A percentile compares a stretch with the other conserved stretches of the same genome.
phyloP scores from a whole-genome alignment of 495 filamentous ascomycete genomes.

The Annulohypoxylon nitens region DNA sequence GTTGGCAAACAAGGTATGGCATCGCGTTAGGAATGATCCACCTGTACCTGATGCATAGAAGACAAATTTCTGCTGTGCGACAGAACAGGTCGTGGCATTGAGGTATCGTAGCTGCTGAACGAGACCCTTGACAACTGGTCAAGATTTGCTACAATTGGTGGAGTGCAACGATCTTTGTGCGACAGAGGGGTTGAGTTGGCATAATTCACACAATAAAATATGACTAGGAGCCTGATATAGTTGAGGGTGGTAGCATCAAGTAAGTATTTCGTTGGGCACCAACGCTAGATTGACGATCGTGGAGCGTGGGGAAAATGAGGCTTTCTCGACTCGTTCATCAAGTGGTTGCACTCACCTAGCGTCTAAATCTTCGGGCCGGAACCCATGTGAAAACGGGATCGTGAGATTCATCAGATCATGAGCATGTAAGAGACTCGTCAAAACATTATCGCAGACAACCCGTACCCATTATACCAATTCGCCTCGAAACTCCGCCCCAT shows the following conservation, averaged over 20 bases:
- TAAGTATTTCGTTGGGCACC: constrained; percentile 42
- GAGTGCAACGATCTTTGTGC: constrained; percentile 30
- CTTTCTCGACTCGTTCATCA: constrained; percentile 31
- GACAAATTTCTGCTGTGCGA: constrained; percentile 42
- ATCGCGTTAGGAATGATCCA: constrained; percentile 30
- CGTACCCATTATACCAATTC: constrained; percentile 34
- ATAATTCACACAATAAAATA: constrained; percentile 28
- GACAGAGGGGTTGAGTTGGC: constrained; percentile 43
- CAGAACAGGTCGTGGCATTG: constrained; percentile 46
- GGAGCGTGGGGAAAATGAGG: constrained; percentile 38
- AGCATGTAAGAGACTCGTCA: constrained; percentile 33
- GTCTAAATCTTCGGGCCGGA: constrained; percentile 24
- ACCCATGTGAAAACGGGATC: constrained; percentile 26
- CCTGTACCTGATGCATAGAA: constrained; percentile 44
- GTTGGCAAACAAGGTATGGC: constrained; percentile 24
- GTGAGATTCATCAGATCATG: constrained; percentile 35
- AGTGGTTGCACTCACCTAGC: constrained; percentile 30
- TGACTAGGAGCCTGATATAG: constrained; percentile 37
- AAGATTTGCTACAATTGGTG: constrained; percentile 32
- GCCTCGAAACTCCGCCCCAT: constrained; percentile 33
- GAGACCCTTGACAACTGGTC: constrained; percentile 22
- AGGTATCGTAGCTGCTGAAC: constrained; percentile 14
- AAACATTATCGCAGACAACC: constrained; percentile 31
- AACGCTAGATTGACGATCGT: constrained; percentile 45
- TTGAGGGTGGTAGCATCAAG: constrained; percentile 31